phyloP scores from a whole-genome alignment of 495 filamentous ascomycete species.

The Daldinia grandis region DNA sequence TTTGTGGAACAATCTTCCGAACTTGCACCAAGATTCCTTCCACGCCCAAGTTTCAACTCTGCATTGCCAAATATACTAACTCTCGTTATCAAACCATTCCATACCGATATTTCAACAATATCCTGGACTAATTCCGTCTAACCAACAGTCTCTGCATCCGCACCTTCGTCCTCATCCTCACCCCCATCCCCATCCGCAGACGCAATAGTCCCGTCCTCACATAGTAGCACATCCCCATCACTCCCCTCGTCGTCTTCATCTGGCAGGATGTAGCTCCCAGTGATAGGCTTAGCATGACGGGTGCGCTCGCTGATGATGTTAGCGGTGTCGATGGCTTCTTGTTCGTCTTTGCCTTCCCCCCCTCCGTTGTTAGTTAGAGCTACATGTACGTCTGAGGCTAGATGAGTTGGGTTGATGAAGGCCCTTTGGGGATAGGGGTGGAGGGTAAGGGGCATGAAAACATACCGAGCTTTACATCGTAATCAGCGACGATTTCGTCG shows the following conservation, averaged over 20 bases:
- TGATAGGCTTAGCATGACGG: conserved; percentile 42
- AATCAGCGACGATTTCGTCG: background rate
- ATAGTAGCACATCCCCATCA: background rate
- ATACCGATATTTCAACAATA: background rate
- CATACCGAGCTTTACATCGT: background rate
- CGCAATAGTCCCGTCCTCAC: background rate
- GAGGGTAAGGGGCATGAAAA: background rate
- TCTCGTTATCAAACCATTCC: background rate
- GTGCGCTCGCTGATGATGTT: conserved; percentile 49
- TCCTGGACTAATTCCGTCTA: background rate
- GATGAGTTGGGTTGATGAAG: background rate
- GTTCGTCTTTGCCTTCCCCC: conserved; percentile 47
- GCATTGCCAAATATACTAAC: background rate
- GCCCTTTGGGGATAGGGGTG: background rate
- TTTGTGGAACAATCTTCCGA: background rate
- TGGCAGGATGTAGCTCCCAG: conserved; percentile 43
- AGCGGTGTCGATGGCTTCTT: conserved; percentile 48
- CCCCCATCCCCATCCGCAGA: conserved; percentile 15
- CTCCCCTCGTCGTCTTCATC: conserved; percentile 43
- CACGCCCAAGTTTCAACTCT: too few relatives aligned
- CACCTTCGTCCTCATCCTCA: too few relatives aligned
- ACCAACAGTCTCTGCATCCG: conserved; percentile 7
- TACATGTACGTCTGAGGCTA: background rate
- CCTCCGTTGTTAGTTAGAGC: background rate
- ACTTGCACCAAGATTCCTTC: background rate